Base-by-base conservation (phyloP, 2,329 filamentous ascomycete genomes). In the Myriosclerotinia curreyana region DNA sequence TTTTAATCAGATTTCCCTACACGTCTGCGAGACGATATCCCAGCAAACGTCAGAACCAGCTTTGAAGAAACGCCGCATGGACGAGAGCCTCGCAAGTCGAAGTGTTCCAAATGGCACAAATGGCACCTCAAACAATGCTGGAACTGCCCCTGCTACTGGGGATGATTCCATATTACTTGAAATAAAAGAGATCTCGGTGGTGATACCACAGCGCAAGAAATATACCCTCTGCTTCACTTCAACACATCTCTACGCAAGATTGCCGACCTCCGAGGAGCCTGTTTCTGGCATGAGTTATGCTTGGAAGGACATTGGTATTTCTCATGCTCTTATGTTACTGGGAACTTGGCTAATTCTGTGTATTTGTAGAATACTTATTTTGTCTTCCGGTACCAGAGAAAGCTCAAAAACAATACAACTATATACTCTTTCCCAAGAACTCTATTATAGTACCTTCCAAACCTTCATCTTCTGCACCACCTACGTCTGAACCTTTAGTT, bases 201-300 rank as follows among this genome's bases (percentile, higher is more conserved):
- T 85, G 0, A 80, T 88, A 5, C 87, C 87, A 0, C 84, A 86
- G 76, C 80, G 87, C 67, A 90, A 89, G 76, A 90, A 89, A 75
- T 85, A 85, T 69, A 84, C 86, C 68, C 74, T 89, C 11, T 86
- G 83, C 74, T 83, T 89, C 67, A 89, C 86, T 2, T 76, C 79
- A 7, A 79, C 80, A 66, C 83, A 84, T 67, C 71, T 88, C 42
- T 88, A 87, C 67, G 85, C 84, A 17, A 79, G 82, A 44, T 77
- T 78, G 1, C 77, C 83, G 0, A 80, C 80, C 51, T 82, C 82
- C 1, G 80, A 79, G 2, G 76, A 77, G 31, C 83, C 84, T 0
- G 78, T 83, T 20, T 76, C 80, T 22, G 81, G 81, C 53, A 82
- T 85, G 55, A 79, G 81, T 17, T 86, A 86, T 69, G 78, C 82